These are phyloP conservation scores for Malus sylvestris DNA, from an alignment of 306 rosid species.

Conservation along the genomic window DNA sequence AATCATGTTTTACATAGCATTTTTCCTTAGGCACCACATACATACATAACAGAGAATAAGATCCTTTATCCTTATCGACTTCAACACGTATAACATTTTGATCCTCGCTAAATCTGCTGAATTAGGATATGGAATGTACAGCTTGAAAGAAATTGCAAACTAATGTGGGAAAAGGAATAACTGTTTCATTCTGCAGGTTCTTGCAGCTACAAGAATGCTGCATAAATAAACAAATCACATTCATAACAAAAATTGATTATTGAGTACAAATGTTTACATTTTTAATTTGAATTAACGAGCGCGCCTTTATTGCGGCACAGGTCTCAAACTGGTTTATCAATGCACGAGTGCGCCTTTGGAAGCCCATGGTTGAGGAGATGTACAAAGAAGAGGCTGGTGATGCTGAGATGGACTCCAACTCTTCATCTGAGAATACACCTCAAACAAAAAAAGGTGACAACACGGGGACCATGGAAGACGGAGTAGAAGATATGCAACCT, in stretches of 20 bases:
- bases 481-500: constrained; percentile 51
- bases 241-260: too few relatives aligned
- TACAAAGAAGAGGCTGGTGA: constrained; percentile 70
- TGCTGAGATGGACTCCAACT: constrained; percentile 55
- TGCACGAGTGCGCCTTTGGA: constrained; percentile 86
- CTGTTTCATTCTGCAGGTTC: neutral
- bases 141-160: neutral
- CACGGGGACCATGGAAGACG: constrained; percentile 33
- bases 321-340: constrained; percentile 90
- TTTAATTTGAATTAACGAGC: neutral
- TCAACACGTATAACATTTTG: neutral
- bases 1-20: neutral
- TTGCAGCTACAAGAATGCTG: neutral
- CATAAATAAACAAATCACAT: neutral
- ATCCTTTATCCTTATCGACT: too few relatives aligned
- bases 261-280: neutral
- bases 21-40: too few relatives aligned
- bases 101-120: neutral
- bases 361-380: constrained; percentile 90
- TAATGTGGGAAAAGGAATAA: too few relatives aligned
- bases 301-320: constrained; percentile 18
- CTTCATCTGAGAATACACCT: constrained; percentile 55
- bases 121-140: neutral
- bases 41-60: too few relatives aligned
- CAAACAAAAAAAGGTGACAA: constrained; percentile 46